phyloP scores from a whole-genome alignment of 2,329 filamentous ascomycete species.

The Chaetomiaceae sp. region DNA sequence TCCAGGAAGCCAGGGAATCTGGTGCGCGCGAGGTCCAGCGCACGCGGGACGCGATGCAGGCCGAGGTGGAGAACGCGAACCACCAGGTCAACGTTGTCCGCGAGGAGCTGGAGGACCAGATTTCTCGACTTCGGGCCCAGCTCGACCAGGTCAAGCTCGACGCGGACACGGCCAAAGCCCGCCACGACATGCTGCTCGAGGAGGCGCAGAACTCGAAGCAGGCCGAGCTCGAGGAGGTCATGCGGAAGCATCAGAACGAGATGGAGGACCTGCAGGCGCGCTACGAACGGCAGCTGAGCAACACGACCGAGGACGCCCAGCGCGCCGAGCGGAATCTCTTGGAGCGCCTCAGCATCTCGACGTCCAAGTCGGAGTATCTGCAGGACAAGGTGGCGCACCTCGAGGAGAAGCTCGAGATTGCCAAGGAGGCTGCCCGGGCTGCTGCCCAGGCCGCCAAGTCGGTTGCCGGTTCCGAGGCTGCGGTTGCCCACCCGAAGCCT shows the following conservation, averaged over 20 bases:
- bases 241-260: slow-evolving; percentile 60
- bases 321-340: slow-evolving; percentile 73
- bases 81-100: slow-evolving; percentile 80
- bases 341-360: slow-evolving; percentile 75
- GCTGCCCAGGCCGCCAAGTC: slow-evolving; percentile 71
- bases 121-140: slow-evolving; percentile 66
- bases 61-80: slow-evolving; percentile 77
- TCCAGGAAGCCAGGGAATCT: slow-evolving; percentile 76
- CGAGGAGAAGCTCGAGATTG: slow-evolving; percentile 86
- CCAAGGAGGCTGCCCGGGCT: slow-evolving; percentile 79
- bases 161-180: slow-evolving; percentile 73
- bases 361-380: slow-evolving; percentile 79
- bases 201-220: slow-evolving; percentile 69
- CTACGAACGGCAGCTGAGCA: slow-evolving; percentile 69
- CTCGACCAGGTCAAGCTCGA: slow-evolving; percentile 75
- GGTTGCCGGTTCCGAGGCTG: slow-evolving; percentile 26
- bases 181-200: slow-evolving; percentile 79
- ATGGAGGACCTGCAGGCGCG: slow-evolving; percentile 71
- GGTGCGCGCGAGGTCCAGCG: slow-evolving; percentile 77
- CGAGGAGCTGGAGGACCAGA: slow-evolving; percentile 75
- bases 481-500: slow-evolving; percentile 31
- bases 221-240: slow-evolving; percentile 47
- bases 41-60: slow-evolving; percentile 71
- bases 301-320: slow-evolving; percentile 75
- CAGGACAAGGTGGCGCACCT: slow-evolving; percentile 80